A percentile compares a stretch with the other conserved stretches of the same genome.
Evolutionary conservation across 148 eudicot genomes (phyloP).

Genomic region (Persicaria maculosa): DNA sequence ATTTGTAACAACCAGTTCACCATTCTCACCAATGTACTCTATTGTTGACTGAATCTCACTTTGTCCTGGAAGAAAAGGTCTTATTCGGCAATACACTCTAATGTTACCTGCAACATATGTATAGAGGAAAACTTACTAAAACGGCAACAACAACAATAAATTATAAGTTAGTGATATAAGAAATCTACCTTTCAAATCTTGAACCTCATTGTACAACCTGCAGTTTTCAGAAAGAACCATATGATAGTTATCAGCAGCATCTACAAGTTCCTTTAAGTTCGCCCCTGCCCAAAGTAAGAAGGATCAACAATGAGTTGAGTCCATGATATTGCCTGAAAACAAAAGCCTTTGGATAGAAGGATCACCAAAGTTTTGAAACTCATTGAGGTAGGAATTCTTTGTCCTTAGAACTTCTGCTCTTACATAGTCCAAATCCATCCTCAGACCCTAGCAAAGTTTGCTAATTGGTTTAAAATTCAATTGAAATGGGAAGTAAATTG

Average conservation of each 20-base stretch:
- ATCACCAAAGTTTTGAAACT: slow-evolving; percentile 64
- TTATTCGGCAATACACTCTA: slow-evolving; percentile 83
- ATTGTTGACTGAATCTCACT: slow-evolving; percentile 64
- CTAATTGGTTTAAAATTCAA: neutral
- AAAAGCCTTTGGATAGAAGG: slow-evolving; percentile 1
- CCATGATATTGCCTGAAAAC: slow-evolving; percentile 9
- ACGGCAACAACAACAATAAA: neutral
- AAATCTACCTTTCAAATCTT: slow-evolving; percentile 84
- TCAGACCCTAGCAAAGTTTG: slow-evolving; percentile 39
- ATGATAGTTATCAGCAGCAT: slow-evolving; percentile 85
- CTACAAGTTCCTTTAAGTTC: slow-evolving; percentile 64
- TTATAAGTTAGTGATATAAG: neutral
- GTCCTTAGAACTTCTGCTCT: slow-evolving; percentile 60
- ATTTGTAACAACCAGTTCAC: slow-evolving; percentile 68
- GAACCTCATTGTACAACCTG: slow-evolving; percentile 88
- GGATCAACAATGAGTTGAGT: slow-evolving; percentile 11
- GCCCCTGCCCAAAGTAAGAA: slow-evolving; percentile 31
- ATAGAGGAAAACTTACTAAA: slow-evolving; percentile 11
- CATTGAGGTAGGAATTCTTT: slow-evolving; percentile 42
- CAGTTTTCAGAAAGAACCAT: slow-evolving; percentile 78
- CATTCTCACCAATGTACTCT: slow-evolving; percentile 83
- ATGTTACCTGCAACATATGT: slow-evolving; percentile 62
- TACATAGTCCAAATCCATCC: slow-evolving; percentile 46
- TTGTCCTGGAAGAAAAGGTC: slow-evolving; percentile 87
- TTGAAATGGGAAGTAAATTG: neutral